A percentile compares a stretch with the other conserved stretches of the same genome.
These are phyloP conservation scores for Onygenales sp. DNA, from an alignment of 2,329 filamentous ascomycete genomes.

Conservation along the genomic window DNA sequence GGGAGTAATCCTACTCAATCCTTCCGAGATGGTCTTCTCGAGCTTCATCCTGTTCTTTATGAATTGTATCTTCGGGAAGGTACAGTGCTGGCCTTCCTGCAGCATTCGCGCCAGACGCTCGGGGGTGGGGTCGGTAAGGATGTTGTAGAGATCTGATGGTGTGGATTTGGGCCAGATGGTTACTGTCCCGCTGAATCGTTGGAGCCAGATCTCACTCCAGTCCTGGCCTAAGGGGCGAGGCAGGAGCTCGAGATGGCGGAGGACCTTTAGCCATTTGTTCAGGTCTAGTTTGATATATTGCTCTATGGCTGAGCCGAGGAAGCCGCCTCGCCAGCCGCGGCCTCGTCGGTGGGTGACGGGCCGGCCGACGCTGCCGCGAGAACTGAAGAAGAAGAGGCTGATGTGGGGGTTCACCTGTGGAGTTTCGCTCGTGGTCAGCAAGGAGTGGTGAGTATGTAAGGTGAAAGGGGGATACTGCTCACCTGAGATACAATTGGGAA, in stretches of 20 bases:
- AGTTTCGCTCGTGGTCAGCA: constrained; percentile 19
- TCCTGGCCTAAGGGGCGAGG: constrained; percentile 87
- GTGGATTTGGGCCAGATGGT: constrained; percentile 89
- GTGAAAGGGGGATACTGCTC: constrained; percentile 5
- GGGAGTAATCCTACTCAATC: constrained; percentile 31
- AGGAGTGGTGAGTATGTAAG: not conserved
- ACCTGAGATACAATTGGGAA: constrained; percentile 74
- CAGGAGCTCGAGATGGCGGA: constrained; percentile 83
- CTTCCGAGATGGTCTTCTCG: constrained; percentile 57
- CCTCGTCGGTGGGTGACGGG: constrained; percentile 91
- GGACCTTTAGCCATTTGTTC: constrained; percentile 94
- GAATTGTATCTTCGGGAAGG: constrained; percentile 88
- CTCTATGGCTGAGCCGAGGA: constrained; percentile 82
- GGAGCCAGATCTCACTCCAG: constrained; percentile 94
- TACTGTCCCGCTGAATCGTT: constrained; percentile 87
- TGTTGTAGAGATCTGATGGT: constrained; percentile 71
- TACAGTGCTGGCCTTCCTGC: constrained; percentile 76
- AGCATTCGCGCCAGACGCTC: constrained; percentile 77
- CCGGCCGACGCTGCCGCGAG: constrained; percentile 78
- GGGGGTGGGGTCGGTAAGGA: constrained; percentile 72
- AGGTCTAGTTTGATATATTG: constrained; percentile 95
- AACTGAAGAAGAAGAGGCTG: constrained; percentile 97
- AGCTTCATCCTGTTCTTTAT: constrained; percentile 78
- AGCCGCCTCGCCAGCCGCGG: constrained; percentile 91
- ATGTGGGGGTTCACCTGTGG: constrained; percentile 91